These are phyloP conservation scores for Lepidium sativum DNA, from an alignment of 345 rosid genomes.

Conservation along the genomic window DNA sequence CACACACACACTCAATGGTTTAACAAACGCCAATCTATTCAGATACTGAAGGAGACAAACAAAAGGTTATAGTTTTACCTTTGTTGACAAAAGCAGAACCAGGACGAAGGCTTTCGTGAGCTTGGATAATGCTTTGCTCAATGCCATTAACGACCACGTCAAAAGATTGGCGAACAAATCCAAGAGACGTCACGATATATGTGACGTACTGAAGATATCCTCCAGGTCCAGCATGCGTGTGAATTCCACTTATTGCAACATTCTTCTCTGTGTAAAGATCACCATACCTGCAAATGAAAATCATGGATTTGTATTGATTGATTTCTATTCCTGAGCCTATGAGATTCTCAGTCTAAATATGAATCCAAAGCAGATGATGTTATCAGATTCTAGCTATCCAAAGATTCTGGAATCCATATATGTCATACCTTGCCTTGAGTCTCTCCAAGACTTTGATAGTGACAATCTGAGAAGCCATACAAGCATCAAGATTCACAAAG, in stretches of 20 bases:
- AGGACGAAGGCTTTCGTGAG: conserved; percentile 81
- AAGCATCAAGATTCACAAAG: conserved; percentile 92
- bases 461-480: conserved; percentile 95
- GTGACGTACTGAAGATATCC: conserved; percentile 94
- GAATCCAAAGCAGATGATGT: conserved; percentile 2
- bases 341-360: background rate
- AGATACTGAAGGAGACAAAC: background rate
- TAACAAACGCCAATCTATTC: conserved; percentile 14
- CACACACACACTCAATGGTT: conserved; percentile 26
- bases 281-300: conserved; percentile 59
- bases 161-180: conserved; percentile 92
- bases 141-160: conserved; percentile 91
- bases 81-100: conserved; percentile 75
- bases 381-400: too few species aligned
- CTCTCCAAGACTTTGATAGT: conserved; percentile 51
- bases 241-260: conserved; percentile 96
- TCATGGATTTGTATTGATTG: background rate
- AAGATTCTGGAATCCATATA: background rate
- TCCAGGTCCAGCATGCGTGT: conserved; percentile 96
- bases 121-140: conserved; percentile 71
- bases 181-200: conserved; percentile 72
- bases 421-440: conserved; percentile 18
- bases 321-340: background rate
- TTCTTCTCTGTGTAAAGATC: conserved; percentile 81
- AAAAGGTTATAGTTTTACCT: conserved; percentile 35